These are phyloP conservation scores for Aechmea fasciata DNA, from an alignment of 176 grass and related monocot genomes.

Conservation along the genomic window DNA sequence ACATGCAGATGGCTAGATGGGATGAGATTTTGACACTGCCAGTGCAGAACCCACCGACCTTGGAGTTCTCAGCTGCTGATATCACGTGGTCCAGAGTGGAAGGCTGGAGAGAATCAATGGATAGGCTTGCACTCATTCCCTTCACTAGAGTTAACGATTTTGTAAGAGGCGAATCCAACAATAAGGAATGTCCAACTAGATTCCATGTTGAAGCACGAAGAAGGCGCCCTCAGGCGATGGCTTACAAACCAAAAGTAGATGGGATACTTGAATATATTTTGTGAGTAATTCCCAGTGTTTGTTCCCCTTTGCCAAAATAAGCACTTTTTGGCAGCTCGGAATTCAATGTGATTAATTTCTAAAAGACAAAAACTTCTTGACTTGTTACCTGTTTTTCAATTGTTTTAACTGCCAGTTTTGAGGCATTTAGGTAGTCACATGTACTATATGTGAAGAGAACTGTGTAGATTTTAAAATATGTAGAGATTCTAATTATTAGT, in stretches of 20 bases:
- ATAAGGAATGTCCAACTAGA: constrained; percentile 62
- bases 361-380: background rate
- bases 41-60: constrained; percentile 71
- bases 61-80: constrained; percentile 76
- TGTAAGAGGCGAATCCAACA: constrained; percentile 85
- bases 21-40: constrained; percentile 90
- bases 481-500: too few species aligned
- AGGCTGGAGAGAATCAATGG: constrained; percentile 86
- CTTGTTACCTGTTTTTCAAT: background rate
- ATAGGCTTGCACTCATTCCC: constrained; percentile 83
- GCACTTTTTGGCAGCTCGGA: background rate
- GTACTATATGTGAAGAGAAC: too few species aligned
- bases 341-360: background rate
- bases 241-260: constrained; percentile 91
- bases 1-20: constrained; percentile 76
- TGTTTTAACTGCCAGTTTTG: too few species aligned
- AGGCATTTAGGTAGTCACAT: too few species aligned
- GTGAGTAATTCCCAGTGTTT: constrained; percentile 39
- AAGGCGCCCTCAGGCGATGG: constrained; percentile 46
- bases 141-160: constrained; percentile 84
- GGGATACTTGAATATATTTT: constrained; percentile 97
- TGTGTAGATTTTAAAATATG: too few species aligned
- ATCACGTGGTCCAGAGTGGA: constrained; percentile 90
- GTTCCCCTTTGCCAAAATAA: constrained; percentile 1
- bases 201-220: constrained; percentile 89